Evolutionary conservation across 129 eudicot species (phyloP).

Genomic region (Chrysanthemum makinoi): DNA sequence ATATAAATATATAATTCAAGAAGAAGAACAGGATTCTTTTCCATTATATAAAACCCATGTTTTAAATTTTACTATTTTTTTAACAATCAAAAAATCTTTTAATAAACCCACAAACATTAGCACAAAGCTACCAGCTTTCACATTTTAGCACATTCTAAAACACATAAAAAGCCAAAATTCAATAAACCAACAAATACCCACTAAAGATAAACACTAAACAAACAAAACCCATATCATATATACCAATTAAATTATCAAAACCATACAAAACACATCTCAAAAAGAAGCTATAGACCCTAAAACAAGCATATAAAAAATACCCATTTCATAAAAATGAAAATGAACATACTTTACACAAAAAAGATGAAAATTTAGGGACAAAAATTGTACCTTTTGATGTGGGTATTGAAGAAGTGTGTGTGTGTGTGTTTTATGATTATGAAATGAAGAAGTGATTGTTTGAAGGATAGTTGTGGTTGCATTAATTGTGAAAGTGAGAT

Average conservation of each 20-base stretch:
- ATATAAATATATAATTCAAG: no score
- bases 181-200: not conserved
- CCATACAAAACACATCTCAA: slow-evolving; percentile 1
- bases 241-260: not conserved
- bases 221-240: slow-evolving; percentile 22
- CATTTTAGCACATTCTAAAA: slow-evolving; percentile 4
- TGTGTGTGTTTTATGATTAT: not conserved
- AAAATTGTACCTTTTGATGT: slow-evolving; percentile 23
- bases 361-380: slow-evolving; percentile 17
- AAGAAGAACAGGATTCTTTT: no score
- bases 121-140: slow-evolving; percentile 18
- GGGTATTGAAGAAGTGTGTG: not conserved
- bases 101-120: not conserved
- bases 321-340: slow-evolving; percentile 9
- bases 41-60: no score
- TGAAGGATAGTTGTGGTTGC: slow-evolving; percentile 25
- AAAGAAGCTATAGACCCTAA: slow-evolving; percentile 9
- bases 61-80: no score
- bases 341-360: not conserved
- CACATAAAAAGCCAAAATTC: no score
- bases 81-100: slow-evolving; percentile 20
- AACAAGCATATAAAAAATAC: not conserved
- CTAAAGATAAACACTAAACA: not conserved
- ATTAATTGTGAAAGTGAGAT: slow-evolving; percentile 53
- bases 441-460: slow-evolving; percentile 22